phyloP scores from a whole-genome alignment of 176 grass and related monocot genomes.

The Oryza punctata region DNA sequence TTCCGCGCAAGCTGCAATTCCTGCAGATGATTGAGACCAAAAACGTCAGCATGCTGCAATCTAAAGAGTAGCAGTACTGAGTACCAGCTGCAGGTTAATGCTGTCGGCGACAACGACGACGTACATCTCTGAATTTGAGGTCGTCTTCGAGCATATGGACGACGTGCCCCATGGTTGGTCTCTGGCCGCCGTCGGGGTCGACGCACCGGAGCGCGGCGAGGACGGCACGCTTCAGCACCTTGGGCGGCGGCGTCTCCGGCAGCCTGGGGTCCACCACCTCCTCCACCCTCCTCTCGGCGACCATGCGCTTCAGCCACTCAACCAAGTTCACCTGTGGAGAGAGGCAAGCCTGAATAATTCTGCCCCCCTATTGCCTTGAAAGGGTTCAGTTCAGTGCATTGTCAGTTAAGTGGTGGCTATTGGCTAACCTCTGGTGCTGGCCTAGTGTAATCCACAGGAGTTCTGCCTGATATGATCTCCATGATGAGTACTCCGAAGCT shows the following conservation, averaged over 20 bases:
- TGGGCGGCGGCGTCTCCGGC: conserved; percentile 60
- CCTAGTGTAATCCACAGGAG: conserved; percentile 91
- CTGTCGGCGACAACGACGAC: background rate
- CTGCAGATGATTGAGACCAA: conserved; percentile 39
- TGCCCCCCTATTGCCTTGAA: background rate
- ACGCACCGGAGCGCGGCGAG: conserved; percentile 87
- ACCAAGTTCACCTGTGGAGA: conserved; percentile 75
- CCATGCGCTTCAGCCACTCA: conserved; percentile 90
- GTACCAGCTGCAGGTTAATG: background rate
- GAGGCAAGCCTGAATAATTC: background rate
- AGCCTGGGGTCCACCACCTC: conserved; percentile 82
- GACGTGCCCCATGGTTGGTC: conserved; percentile 85
- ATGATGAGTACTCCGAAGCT: conserved; percentile 93
- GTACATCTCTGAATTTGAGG: conserved; percentile 58
- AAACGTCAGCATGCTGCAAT: background rate
- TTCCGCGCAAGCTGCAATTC: conserved; percentile 62
- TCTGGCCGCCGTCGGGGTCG: conserved; percentile 64
- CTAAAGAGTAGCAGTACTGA: background rate
- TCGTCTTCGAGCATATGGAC: conserved; percentile 92
- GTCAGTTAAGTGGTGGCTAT: background rate
- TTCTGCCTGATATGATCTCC: conserved; percentile 85
- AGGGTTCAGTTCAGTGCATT: background rate
- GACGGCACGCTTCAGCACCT: conserved; percentile 69
- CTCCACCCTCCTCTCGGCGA: conserved; percentile 72
- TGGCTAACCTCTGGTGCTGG: conserved; percentile 56